Evolutionary conservation across 768 basidiomycete species (phyloP).

Genomic region (Boletus rubroflammeus): DNA sequence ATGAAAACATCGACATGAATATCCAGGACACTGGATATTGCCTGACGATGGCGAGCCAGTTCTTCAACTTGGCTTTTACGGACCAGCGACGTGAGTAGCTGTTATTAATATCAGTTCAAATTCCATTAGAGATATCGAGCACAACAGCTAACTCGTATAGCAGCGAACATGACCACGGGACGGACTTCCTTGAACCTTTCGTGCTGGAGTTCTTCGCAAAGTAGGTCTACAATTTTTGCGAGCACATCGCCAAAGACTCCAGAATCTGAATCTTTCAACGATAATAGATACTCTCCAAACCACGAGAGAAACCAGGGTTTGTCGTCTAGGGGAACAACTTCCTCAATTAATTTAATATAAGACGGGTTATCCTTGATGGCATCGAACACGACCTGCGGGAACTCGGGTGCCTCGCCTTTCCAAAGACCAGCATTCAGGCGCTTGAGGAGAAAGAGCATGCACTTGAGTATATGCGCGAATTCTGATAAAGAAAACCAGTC

Average conservation of each 20-base stretch:
- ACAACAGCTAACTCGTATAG: slow-evolving; percentile 53
- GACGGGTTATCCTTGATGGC: slow-evolving; percentile 75
- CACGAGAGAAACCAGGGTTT: slow-evolving; percentile 54
- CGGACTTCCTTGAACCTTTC: slow-evolving; percentile 60
- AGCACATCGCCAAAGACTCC: slow-evolving; percentile 60
- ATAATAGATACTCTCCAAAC: slow-evolving; percentile 61
- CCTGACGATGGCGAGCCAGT: slow-evolving; percentile 23
- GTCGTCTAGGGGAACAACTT: slow-evolving; percentile 30
- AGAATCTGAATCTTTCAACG: slow-evolving; percentile 46
- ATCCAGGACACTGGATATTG: slow-evolving; percentile 40
- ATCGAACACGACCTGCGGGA: slow-evolving; percentile 76
- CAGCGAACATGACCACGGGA: slow-evolving; percentile 56
- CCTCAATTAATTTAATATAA: slow-evolving; percentile 46
- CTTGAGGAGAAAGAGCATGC: slow-evolving; percentile 57
- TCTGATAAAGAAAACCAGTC: slow-evolving; percentile 37
- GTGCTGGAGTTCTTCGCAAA: slow-evolving; percentile 82
- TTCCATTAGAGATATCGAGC: not conserved
- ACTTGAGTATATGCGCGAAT: slow-evolving; percentile 55
- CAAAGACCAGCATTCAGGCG: slow-evolving; percentile 59
- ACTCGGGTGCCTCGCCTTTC: slow-evolving; percentile 66
- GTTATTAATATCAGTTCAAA: slow-evolving; percentile 8
- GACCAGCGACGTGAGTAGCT: slow-evolving; percentile 35
- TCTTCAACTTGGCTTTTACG: slow-evolving; percentile 32
- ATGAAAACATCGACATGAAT: slow-evolving; percentile 50
- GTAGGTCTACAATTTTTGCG: slow-evolving; percentile 65